phyloP scores from a whole-genome alignment of 1,284 basidiomycete species.

The Ceratobasidium sp. region DNA sequence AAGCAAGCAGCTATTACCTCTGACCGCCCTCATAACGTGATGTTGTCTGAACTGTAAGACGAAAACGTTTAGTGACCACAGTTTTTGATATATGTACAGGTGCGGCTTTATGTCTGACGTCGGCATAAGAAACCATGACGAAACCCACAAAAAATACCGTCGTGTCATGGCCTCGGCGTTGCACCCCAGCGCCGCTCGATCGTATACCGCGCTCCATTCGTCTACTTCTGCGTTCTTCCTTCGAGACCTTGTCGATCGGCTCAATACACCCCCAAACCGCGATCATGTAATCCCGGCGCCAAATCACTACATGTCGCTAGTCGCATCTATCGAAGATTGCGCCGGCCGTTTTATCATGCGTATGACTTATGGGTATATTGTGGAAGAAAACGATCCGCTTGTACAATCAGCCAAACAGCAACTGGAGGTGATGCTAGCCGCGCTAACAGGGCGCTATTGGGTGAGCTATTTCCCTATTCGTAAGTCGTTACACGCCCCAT shows the following conservation, averaged over 20 bases:
- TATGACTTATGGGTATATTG: conserved; percentile 16
- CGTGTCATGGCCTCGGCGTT: conserved; percentile 31
- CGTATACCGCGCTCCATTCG: conserved; percentile 7
- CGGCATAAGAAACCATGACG: conserved; percentile 18
- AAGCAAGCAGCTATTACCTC: no score
- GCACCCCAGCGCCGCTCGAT: conserved; percentile 16
- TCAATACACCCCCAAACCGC: neutral
- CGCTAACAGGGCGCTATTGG: conserved; percentile 1
- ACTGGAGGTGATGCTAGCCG: neutral
- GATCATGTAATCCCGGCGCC: neutral
- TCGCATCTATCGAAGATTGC: neutral
- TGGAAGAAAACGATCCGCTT: neutral
- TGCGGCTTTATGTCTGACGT: neutral
- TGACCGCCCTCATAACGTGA: no score
- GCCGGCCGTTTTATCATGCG: conserved; percentile 26
- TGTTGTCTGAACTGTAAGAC: no score
- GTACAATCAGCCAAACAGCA: neutral
- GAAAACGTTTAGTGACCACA: no score
- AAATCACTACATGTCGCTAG: neutral
- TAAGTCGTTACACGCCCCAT: neutral
- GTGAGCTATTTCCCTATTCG: conserved; percentile 30
- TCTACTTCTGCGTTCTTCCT: neutral
- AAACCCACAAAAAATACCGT: conserved; percentile 1
- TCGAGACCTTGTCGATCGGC: neutral
- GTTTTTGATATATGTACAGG: neutral